Base-by-base conservation (phyloP, 1,139 yeast species). In the Torulaspora pretoriensis region DNA sequence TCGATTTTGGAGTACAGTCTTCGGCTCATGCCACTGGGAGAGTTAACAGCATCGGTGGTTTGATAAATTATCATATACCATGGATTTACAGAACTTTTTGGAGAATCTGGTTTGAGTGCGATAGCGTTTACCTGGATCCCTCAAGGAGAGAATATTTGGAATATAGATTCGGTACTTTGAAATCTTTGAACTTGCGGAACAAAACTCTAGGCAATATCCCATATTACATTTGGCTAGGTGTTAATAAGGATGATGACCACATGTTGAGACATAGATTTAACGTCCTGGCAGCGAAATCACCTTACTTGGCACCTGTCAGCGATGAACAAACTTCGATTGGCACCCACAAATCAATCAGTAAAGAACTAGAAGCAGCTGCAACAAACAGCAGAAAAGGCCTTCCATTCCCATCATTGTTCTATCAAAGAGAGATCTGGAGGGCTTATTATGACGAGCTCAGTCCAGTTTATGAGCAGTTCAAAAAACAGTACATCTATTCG, bases 41-140 rank as follows among this genome's bases (percentile, higher is more conserved):
- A 61, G 74, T 80, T 45, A 79, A 83, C 57, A 82, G 90, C 6
- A 68, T 84, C 31, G 94, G 94, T 42, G 94, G 94, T 7, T 69
- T 80, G 52, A 74, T 75, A 26, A 76, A 79, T 56, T 73, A 94
- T 60, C 83, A 83, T 60, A 81, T 79, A 51, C 82, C 88, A 31
- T 85, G 94, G 94, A 53, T 82, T 45, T 73, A 78, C 44, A 72
- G 95, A 61, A 83, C 86, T 35, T 85, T 85, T 62, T 85, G 95
- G 95, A 75, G 89, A 61, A 71, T 82, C 44, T 85, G 95, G 95
- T 85, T 85, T 65, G 95, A 85, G 65, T 83, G 84, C 45, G 95
- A 85, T 64, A 77, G 82, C 53, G 95, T 85, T 3, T 83, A 79
- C 57, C 73, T 85, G 55, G 95, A 85, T 60, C 81, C 89, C 31